Evolutionary conservation across 164 flowering plant genomes (phyloP).

Genomic region (Magnolia changhungtana): DNA sequence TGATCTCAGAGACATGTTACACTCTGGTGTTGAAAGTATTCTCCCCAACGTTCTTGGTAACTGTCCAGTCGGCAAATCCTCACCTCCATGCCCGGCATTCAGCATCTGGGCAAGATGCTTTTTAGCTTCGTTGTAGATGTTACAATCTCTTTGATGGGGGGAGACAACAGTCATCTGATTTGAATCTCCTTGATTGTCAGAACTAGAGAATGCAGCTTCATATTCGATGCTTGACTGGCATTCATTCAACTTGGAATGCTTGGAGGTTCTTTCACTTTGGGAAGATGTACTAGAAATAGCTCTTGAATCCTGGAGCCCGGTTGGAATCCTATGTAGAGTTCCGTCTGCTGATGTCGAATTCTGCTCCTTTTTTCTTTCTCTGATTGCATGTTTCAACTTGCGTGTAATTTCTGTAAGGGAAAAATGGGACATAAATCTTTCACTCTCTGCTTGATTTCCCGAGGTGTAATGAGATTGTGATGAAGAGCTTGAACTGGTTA

Average conservation of each 20-base stretch:
- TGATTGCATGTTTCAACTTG: slow-evolving; percentile 60
- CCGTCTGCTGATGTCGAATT: slow-evolving; percentile 33
- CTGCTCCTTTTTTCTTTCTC: slow-evolving; percentile 43
- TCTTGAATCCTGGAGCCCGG: slow-evolving; percentile 17
- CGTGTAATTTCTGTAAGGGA: slow-evolving; percentile 67
- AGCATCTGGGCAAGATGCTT: slow-evolving; percentile 76
- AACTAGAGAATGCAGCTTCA: slow-evolving; percentile 19
- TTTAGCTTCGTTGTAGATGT: slow-evolving; percentile 65
- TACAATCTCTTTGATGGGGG: slow-evolving; percentile 40
- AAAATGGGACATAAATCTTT: slow-evolving; percentile 46
- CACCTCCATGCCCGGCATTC: slow-evolving; percentile 39
- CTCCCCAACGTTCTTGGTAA: slow-evolving; percentile 54
- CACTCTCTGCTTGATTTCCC: slow-evolving; percentile 24
- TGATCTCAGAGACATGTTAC: slow-evolving; percentile 44
- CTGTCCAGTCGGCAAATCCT: slow-evolving; percentile 22
- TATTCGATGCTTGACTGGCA: slow-evolving; percentile 10
- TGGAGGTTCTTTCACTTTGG: slow-evolving; percentile 35
- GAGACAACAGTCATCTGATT: slow-evolving; percentile 11
- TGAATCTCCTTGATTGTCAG: slow-evolving; percentile 9
- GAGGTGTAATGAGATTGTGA: slow-evolving; percentile 20
- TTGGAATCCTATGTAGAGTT: slow-evolving; percentile 18
- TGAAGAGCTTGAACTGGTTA: slow-evolving; percentile 20
- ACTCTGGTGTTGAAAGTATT: slow-evolving; percentile 63
- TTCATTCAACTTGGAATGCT: slow-evolving; percentile 17
- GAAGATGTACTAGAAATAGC: slow-evolving; percentile 34